Evolutionary conservation across 164 flowering plant genomes (phyloP).

Genomic region (Aristolochia fimbriata): DNA sequence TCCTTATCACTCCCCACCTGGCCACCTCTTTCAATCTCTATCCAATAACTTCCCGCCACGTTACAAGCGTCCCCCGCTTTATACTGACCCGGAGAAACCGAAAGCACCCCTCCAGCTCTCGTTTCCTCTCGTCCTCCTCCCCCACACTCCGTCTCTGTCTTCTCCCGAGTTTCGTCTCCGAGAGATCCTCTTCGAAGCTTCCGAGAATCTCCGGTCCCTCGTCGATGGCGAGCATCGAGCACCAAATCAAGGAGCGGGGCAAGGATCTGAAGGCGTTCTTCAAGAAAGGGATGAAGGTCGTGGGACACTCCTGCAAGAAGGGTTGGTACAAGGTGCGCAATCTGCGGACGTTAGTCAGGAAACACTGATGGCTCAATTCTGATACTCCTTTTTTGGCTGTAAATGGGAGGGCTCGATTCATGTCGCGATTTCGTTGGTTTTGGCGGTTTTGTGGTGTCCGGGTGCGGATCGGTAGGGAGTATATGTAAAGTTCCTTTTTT

Average conservation of each 20-base stretch:
- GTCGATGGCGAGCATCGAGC: slow-evolving; percentile 44
- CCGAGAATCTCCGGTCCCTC: background rate
- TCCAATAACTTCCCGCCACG: no score
- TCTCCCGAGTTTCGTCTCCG: background rate
- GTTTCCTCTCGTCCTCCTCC: background rate
- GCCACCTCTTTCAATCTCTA: no score
- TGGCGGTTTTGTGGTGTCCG: no score
- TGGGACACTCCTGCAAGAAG: slow-evolving; percentile 61
- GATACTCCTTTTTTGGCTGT: no score
- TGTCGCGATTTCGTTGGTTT: no score
- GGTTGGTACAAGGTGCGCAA: slow-evolving; percentile 66
- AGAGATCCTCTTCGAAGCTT: background rate
- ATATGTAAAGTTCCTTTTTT: no score
- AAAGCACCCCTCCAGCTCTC: no score
- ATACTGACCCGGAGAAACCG: no score
- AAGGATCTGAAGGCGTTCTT: slow-evolving; percentile 40
- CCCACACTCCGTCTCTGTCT: background rate
- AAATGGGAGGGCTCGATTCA: no score
- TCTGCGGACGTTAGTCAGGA: background rate
- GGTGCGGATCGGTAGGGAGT: no score
- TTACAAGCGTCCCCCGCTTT: no score
- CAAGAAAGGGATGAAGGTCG: slow-evolving; percentile 51
- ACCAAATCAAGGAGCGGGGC: slow-evolving; percentile 52
- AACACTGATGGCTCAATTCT: no score
- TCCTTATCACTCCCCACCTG: background rate